Conservation (phyloP, 441 rosid species). For the Pelargonium citronellum region DNA sequence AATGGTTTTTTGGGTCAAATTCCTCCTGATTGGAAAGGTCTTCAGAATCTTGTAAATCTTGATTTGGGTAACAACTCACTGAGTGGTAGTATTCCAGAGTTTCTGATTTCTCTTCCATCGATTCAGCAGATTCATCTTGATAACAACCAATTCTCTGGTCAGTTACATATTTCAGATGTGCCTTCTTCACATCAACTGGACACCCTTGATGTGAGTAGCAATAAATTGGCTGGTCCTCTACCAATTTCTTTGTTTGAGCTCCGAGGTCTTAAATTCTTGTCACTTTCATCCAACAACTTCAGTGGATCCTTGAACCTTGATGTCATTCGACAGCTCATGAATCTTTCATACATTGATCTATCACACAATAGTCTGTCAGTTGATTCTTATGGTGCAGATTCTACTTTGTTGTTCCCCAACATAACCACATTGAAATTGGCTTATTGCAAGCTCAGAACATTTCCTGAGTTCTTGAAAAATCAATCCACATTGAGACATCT, state of each 20-base stretch:
- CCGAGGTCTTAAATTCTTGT: neutral
- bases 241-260: neutral
- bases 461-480: slow-evolving; percentile 16
- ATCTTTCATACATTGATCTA: slow-evolving; percentile 12
- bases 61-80: neutral
- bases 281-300: slow-evolving; percentile 8
- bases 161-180: neutral
- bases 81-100: slow-evolving; percentile 9
- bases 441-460: slow-evolving; percentile 13
- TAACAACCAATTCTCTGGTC: slow-evolving; percentile 7
- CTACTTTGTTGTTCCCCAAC: slow-evolving; percentile 13
- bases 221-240: neutral
- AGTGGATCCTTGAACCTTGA: neutral
- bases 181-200: neutral
- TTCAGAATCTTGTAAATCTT: neutral
- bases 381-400: neutral
- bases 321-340: neutral
- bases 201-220: neutral
- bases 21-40: slow-evolving; percentile 7
- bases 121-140: neutral
- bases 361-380: slow-evolving; percentile 19
- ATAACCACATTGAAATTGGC: slow-evolving; percentile 10
- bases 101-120: slow-evolving; percentile 10
- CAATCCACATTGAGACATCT: neutral
- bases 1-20: neutral